Evolutionary conservation across 2,329 filamentous ascomycete species (phyloP), one percentile per base, ranked within the genome.

Genomic region (Stemphylium beticola): DNA sequence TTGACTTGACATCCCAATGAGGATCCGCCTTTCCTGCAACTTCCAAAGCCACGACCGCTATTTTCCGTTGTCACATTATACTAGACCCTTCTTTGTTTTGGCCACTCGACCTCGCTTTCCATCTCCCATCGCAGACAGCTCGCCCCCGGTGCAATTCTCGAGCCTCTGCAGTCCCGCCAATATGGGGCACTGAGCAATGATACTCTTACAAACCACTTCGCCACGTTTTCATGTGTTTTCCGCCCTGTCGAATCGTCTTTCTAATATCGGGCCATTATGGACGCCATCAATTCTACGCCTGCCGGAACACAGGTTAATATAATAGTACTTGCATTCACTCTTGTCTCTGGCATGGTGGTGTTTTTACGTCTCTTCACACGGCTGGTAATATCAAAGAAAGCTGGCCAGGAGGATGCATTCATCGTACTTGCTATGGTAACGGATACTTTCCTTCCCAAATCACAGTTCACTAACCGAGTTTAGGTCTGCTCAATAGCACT

Each of bases 391-490:
- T 56, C 65, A 18, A 64, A 58, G 32, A 60, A 62, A 42, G 60
- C 64, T 44, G 68, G 68, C 2, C 57, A 64, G 17, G 71, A 73
- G 47, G 72, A 74, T 65, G 55, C 58, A 18, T 70, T 53, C 38
- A 72, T 73, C 36, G 60, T 62, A 14, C n/a, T 69, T 44, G 67
- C 71, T 14, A 71, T 73, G 69, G 71, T 74, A 55, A 57, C 65
- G 61, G 14, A 32, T 10, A 5, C 26, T 14, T 10, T 2, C 22
- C 10, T 5, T 9, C 20, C 10, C 33, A 12, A 4, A 14, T 3
- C 15, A 15, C 11, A n/a, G 22, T 12, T 14, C 14, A 20, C 54
- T 68, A 43, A 69, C 39, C 2, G 29, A 36, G 14, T 3, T 2
- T 36, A 73, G 71, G 51, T 57, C 10, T 52, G 64, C 6, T 68